Conservation (phyloP, 441 rosid species). For the Adansonia rubrostipa region DNA sequence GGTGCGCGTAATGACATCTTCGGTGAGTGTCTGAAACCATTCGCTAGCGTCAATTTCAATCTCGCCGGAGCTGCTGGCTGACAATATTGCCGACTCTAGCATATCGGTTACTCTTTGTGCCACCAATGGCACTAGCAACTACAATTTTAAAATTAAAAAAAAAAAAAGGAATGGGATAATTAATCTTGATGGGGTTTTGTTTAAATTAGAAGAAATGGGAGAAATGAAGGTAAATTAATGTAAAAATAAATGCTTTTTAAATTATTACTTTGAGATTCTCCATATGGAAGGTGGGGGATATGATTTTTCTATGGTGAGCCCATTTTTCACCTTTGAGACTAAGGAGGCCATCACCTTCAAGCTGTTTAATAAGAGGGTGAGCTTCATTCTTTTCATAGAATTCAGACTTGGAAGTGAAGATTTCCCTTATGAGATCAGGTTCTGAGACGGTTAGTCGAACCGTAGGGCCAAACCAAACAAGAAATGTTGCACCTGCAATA, state of each 20-base stretch:
- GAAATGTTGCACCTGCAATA: constrained; percentile 76
- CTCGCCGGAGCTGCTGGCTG: constrained; percentile 37
- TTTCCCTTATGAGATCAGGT: constrained; percentile 87
- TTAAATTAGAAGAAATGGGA: neutral
- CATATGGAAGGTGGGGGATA: constrained; percentile 84
- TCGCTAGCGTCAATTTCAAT: constrained; percentile 81
- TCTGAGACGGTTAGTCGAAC: constrained; percentile 86
- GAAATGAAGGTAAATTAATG: neutral
- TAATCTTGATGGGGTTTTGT: neutral
- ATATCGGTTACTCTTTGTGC: constrained; percentile 67
- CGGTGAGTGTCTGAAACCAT: constrained; percentile 80
- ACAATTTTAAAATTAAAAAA: too few relatives aligned
- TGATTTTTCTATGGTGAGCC: constrained; percentile 90
- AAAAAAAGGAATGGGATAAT: neutral
- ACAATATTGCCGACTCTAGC: constrained; percentile 61
- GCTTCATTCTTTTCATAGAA: constrained; percentile 86
- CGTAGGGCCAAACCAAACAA: constrained; percentile 97
- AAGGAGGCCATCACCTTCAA: constrained; percentile 94
- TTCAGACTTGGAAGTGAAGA: constrained; percentile 75
- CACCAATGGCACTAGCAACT: constrained; percentile 85
- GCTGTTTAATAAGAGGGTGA: constrained; percentile 86
- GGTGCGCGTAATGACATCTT: constrained; percentile 80
- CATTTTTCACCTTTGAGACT: constrained; percentile 93
- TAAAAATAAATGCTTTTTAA: neutral
- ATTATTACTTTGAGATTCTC: constrained; percentile 84